A percentile compares a stretch with the other conserved stretches of the same genome.
Conservation (phyloP, 768 basidiomycete genomes). For the Pleurotus cornucopiae region DNA sequence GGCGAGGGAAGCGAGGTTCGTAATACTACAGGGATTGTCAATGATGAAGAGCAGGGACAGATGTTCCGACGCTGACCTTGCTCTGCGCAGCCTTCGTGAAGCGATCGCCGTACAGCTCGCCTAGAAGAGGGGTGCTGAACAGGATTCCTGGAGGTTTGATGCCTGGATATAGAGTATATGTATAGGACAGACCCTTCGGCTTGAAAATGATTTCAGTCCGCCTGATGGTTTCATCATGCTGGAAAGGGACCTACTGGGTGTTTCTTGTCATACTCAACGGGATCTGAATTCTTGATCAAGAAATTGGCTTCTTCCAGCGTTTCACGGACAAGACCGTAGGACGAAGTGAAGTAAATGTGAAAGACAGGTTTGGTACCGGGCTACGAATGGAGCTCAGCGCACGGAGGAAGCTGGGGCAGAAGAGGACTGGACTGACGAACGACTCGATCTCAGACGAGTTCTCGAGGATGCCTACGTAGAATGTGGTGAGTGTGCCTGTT, state of each 20-base stretch:
- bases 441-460: slow-evolving; percentile 38
- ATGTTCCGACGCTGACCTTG: slow-evolving; percentile 36
- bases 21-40: slow-evolving; percentile 50
- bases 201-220: slow-evolving; percentile 9
- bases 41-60: background rate
- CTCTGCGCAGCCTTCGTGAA: slow-evolving; percentile 67
- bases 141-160: slow-evolving; percentile 52
- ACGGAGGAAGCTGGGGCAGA: background rate
- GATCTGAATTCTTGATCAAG: slow-evolving; percentile 45
- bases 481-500: slow-evolving; percentile 69
- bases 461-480: slow-evolving; percentile 68
- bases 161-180: slow-evolving; percentile 43
- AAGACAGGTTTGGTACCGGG: slow-evolving; percentile 51
- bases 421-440: slow-evolving; percentile 28
- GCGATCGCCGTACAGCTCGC: slow-evolving; percentile 77
- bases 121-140: slow-evolving; percentile 58
- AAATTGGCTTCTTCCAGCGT: slow-evolving; percentile 74
- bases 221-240: background rate
- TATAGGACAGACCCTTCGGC: slow-evolving; percentile 42
- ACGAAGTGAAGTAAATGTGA: slow-evolving; percentile 68
- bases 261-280: slow-evolving; percentile 23
- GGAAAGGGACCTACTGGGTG: slow-evolving; percentile 15
- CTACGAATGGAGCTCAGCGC: slow-evolving; percentile 22
- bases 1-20: slow-evolving; percentile 79
- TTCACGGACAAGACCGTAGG: slow-evolving; percentile 68